phyloP scores from a whole-genome alignment of 345 rosid species.

The Reutealis trisperma region DNA sequence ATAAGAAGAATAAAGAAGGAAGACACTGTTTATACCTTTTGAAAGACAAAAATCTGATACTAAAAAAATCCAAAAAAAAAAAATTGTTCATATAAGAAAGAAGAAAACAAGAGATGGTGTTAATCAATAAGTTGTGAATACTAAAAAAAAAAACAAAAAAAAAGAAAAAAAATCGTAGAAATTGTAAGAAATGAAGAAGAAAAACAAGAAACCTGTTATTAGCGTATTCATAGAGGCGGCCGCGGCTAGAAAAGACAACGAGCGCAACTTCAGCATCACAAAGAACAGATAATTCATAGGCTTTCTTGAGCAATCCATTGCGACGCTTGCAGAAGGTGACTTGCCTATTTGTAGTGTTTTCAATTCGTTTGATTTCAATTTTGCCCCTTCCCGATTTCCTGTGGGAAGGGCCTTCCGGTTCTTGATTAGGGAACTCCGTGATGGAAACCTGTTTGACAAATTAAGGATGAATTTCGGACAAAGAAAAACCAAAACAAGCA shows the following conservation, averaged over 20 bases:
- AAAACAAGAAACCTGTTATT: conserved; percentile 57
- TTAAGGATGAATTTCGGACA: conserved; percentile 4
- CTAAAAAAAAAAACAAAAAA: no score
- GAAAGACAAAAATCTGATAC: no score
- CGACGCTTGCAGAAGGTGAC: conserved; percentile 89
- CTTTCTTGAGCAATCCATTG: conserved; percentile 85
- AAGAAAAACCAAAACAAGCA: neutral
- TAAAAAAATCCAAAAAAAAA: neutral
- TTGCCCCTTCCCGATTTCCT: conserved; percentile 53
- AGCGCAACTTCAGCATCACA: conserved; percentile 87
- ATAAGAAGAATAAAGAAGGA: neutral
- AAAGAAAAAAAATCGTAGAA: no score
- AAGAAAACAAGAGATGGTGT: no score
- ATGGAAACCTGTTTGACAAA: conserved; percentile 23
- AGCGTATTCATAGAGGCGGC: conserved; percentile 88
- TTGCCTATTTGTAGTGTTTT: conserved; percentile 76
- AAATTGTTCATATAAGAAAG: no score
- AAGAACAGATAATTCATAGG: conserved; percentile 76
- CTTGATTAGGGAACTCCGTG: conserved; percentile 57
- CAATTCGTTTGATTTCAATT: conserved; percentile 79
- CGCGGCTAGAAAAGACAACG: conserved; percentile 78
- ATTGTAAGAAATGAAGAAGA: neutral
- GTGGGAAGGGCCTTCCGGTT: conserved; percentile 36
- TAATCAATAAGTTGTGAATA: no score
- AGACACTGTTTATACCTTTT: no score